Evolutionary conservation across 139 green algal species (phyloP).

Genomic region (Coelastrella sp.): DNA sequence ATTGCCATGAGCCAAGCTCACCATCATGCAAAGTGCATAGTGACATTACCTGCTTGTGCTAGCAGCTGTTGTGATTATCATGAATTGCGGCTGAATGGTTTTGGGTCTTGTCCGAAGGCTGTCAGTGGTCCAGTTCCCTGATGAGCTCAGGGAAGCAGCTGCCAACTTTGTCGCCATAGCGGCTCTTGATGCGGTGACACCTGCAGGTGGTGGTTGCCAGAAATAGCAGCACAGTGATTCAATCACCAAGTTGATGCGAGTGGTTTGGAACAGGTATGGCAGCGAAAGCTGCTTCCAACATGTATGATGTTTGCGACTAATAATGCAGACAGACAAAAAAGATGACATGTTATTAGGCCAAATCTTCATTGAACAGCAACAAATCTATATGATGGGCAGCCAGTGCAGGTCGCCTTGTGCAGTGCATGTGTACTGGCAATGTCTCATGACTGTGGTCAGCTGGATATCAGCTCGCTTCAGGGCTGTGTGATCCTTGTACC

Average conservation of each 20-base stretch:
- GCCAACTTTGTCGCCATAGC: conserved; percentile 70
- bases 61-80: background rate
- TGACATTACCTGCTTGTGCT: background rate
- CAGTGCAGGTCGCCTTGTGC: no score
- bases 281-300: background rate
- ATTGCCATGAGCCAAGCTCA: background rate
- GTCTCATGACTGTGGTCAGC: background rate
- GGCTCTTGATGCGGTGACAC: conserved; percentile 64
- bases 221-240: background rate
- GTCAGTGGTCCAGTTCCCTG: conserved; percentile 31
- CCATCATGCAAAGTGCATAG: background rate
- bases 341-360: no score
- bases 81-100: background rate
- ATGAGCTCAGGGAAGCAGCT: conserved; percentile 53
- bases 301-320: no score
- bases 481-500: background rate
- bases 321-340: no score
- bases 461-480: background rate
- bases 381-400: no score
- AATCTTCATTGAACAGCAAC: no score
- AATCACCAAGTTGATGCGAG: background rate
- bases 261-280: background rate
- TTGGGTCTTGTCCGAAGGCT: background rate
- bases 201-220: background rate
- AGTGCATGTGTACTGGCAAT: background rate